phyloP scores from a whole-genome alignment of 164 flowering plant species.

The Paratinospora sagittata region DNA sequence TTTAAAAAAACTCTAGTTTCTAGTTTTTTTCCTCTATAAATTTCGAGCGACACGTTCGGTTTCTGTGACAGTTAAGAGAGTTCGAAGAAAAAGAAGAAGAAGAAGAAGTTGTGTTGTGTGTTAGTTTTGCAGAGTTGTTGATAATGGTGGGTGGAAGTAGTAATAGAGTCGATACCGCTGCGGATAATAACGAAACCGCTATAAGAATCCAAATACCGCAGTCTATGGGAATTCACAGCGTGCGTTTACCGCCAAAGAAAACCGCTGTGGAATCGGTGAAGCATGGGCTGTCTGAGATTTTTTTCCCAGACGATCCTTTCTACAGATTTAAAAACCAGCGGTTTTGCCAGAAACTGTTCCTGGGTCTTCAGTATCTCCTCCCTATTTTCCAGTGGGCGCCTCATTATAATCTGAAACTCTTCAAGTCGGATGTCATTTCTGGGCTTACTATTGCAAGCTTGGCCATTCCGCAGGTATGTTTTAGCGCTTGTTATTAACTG shows the following conservation, averaged over 20 bases:
- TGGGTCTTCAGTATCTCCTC: constrained; percentile 67
- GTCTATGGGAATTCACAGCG: constrained; percentile 45
- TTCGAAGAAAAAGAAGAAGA: background rate
- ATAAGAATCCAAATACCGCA: constrained; percentile 14
- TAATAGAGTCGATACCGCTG: constrained; percentile 44
- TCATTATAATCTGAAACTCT: constrained; percentile 26
- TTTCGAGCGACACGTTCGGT: background rate
- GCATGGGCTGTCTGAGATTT: constrained; percentile 57
- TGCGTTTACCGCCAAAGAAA: constrained; percentile 55
- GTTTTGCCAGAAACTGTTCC: constrained; percentile 29
- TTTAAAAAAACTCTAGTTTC: too few species aligned
- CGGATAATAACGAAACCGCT: constrained; percentile 23
- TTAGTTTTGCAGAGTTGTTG: too few species aligned
- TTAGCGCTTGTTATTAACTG: background rate
- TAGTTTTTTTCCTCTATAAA: constrained; percentile 1
- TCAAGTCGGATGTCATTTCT: constrained; percentile 49
- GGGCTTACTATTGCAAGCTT: constrained; percentile 70
- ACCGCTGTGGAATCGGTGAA: constrained; percentile 48
- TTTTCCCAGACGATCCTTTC: constrained; percentile 91
- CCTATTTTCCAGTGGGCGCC: constrained; percentile 67
- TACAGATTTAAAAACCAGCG: constrained; percentile 63
- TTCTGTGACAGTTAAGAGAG: background rate
- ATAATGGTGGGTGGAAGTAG: constrained; percentile 47
- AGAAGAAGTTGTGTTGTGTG: too few species aligned
- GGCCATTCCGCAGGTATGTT: constrained; percentile 52